Evolutionary conservation across 371 early-diverging fungal species (phyloP), one percentile per base, ranked within the genome.

Genomic region (Polyrhizophydium stewartii): DNA sequence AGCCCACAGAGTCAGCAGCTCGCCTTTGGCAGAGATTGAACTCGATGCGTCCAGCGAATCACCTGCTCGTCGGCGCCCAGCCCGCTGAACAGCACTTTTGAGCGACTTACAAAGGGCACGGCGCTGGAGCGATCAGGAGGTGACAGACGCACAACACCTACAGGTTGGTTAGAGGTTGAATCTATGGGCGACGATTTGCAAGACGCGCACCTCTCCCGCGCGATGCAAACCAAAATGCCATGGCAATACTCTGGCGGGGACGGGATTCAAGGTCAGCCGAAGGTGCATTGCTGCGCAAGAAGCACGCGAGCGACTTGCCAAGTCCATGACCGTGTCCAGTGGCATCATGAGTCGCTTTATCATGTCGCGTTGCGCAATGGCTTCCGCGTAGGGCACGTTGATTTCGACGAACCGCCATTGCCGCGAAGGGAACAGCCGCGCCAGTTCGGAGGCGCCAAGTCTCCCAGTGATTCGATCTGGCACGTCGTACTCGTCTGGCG

Each of bases 191-290:
- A 35, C 35, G n/a, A n/a, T n/a, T n/a, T n/a, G 3, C 35, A 35
- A 35, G 7, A 35, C 13, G 35, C 35, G 24, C 38, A 22, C 86
- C 86, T 0, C 67, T 64, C 0, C 94, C 95, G 16, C 93, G 79
- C 1, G 92, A 76, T 0, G 94, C 95, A 83, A 96, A 97, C 96
- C 96, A 97, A 59, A 97, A 86, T 0, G 97, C 96, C 83, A 93
- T 86, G 0, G 92, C 96, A 60, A 97, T 96, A 64, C 95, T 94
- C 89, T 88, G 65, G 27, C 43, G 13, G 19, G 27, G 5, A 7
- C 35, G 13, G 35, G 7, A 35, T 7, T 3, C 35, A 13, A 7
- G 35, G 3, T 35, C n/a, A n/a, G n/a, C n/a, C n/a, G n/a, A n/a
- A n/a, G 13, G 35, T 13, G 35, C 35, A 35, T 35, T 35, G 35